Base-by-base conservation (phyloP, 495 filamentous ascomycete species). In the Trichoderma parareesei region DNA sequence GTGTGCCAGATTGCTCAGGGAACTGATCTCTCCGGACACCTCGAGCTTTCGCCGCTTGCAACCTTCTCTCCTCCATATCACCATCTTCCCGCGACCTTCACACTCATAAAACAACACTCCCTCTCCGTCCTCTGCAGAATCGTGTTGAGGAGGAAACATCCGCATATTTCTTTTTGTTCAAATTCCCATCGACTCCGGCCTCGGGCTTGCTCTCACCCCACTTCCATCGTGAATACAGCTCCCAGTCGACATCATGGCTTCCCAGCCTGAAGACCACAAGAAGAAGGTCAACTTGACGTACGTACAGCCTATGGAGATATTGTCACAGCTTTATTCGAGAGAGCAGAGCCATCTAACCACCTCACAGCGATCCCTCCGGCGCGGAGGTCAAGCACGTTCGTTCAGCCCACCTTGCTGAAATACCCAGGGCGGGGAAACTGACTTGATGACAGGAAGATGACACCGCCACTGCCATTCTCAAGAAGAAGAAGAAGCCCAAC, bases 401-500 rank as follows among this genome's bases (percentile, higher is more conserved):
- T 69, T 69, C 74, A 80, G 67, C 78, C 69, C 38, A 20, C 46
- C n/a, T 10, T 61, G 60, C 38, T 43, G 33, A 61, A 37, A 61
- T 40, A 61, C 33, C 43, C 42, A 44, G 18, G 61, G 66, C 60
- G 68, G 68, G 70, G 55, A 72, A 57, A 65, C 69, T 75, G 61
- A 76, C 69, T 59, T 63, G 62, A 43, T 68, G 9, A 46, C 73
- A 95, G 91, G 87, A 88, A 67, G 89, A 97, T 71, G 93, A 96
- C 70, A 93, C 90, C 55, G 84, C 94, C n/a, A 98, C 95, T 18
- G 94, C 94, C 69, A 98, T 98, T 68, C 85, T 98, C 69, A 97
- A 96, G 82, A 97, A 97, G 85, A 98, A 98, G 87, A 98, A 98
- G 92, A 98, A 98, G 92, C 92, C 92, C 66, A 98, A 98, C 80